Conservation (phyloP, 164 flowering plant genomes). For the Vitis amurensis region DNA sequence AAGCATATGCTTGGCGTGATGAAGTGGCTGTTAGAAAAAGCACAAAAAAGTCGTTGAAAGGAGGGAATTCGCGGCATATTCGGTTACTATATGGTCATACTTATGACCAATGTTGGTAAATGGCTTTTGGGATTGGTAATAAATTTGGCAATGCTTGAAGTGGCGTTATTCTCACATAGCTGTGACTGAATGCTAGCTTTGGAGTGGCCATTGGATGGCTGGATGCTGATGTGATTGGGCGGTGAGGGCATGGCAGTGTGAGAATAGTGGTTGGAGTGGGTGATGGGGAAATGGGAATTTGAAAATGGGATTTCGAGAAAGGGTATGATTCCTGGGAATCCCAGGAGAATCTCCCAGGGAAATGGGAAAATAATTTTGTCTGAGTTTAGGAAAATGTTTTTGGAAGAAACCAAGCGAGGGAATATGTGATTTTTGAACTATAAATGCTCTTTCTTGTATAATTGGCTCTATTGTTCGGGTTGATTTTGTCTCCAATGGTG, state of each 20-base stretch:
- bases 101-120: conserved; percentile 7
- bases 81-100: conserved; percentile 26
- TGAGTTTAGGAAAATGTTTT: background rate
- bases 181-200: background rate
- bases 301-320: background rate
- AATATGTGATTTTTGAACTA: background rate
- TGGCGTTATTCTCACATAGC: background rate
- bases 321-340: conserved; percentile 21
- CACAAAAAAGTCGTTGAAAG: conserved; percentile 21
- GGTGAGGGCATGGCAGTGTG: background rate
- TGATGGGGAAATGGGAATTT: background rate
- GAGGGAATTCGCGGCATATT: conserved; percentile 46
- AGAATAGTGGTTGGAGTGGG: background rate
- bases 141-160: background rate
- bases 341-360: conserved; percentile 12
- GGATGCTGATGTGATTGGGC: background rate
- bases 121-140: background rate
- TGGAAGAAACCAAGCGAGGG: background rate
- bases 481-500: too few relatives aligned
- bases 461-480: too few relatives aligned
- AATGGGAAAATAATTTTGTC: background rate
- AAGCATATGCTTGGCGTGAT: conserved; percentile 76
- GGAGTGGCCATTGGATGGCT: background rate
- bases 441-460: too few relatives aligned
- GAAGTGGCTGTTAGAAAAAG: conserved; percentile 30